phyloP scores from a whole-genome alignment of 805 yeast species.

The Candida quercuum region DNA sequence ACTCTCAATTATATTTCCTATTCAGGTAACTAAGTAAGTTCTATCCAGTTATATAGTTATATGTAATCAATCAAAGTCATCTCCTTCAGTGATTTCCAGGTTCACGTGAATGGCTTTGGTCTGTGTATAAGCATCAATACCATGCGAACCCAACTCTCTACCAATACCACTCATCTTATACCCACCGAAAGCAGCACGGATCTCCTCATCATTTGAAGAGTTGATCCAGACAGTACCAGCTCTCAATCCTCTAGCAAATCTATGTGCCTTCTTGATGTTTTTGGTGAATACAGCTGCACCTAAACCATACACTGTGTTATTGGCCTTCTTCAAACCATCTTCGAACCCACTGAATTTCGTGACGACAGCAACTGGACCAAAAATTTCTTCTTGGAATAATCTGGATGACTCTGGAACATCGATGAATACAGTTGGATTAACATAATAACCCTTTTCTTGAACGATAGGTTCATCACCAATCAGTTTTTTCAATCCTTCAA shows the following conservation, averaged over 20 bases:
- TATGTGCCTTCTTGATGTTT: constrained; percentile 61
- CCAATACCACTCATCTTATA: constrained; percentile 77
- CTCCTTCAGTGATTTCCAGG: constrained; percentile 34
- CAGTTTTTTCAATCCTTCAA: constrained; percentile 41
- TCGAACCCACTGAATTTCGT: constrained; percentile 61
- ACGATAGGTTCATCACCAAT: constrained; percentile 36
- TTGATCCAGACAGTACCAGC: constrained; percentile 71
- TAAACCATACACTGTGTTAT: constrained; percentile 70
- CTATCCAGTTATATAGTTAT: not conserved
- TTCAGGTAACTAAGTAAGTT: not conserved
- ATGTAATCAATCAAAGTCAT: not conserved
- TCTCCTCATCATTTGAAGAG: constrained; percentile 60
- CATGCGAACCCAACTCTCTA: constrained; percentile 74
- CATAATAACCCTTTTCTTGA: constrained; percentile 49
- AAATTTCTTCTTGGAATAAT: constrained; percentile 75
- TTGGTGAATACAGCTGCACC: constrained; percentile 78
- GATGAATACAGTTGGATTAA: constrained; percentile 72
- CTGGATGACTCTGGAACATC: constrained; percentile 62
- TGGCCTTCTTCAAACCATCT: constrained; percentile 66
- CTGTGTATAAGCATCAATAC: constrained; percentile 66
- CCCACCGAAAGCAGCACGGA: constrained; percentile 76
- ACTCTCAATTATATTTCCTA: too few relatives aligned
- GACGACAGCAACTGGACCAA: constrained; percentile 79
- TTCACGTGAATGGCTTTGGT: constrained; percentile 73
- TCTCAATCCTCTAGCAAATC: constrained; percentile 51